Evolutionary conservation across 1,284 basidiomycete species (phyloP).

Genomic region (Trichosporon sp.): DNA sequence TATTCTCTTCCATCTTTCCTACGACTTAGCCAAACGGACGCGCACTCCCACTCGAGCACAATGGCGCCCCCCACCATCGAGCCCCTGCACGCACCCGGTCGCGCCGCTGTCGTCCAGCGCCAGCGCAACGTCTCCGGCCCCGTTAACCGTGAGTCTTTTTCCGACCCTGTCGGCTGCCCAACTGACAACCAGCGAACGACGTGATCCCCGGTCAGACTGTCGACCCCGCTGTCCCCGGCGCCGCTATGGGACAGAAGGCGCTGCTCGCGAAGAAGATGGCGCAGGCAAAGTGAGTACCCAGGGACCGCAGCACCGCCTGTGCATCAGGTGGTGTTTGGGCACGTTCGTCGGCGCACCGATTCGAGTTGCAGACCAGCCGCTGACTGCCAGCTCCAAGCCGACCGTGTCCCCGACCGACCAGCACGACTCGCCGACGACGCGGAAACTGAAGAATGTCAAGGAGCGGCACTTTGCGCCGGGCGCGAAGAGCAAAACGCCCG

Average conservation of each 20-base stretch:
- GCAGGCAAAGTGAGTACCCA: slow-evolving; percentile 64
- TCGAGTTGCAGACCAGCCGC: neutral
- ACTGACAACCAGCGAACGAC: slow-evolving; percentile 35
- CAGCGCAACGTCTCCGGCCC: slow-evolving; percentile 74
- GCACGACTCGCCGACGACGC: slow-evolving; percentile 82
- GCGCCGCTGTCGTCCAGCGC: slow-evolving; percentile 69
- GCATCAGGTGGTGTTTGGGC: neutral
- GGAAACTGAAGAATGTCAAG: slow-evolving; percentile 80
- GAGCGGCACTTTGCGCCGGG: slow-evolving; percentile 72
- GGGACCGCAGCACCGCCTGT: neutral
- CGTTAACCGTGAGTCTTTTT: slow-evolving; percentile 49
- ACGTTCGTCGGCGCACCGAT: neutral
- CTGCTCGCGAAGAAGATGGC: slow-evolving; percentile 82
- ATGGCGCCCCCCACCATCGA: slow-evolving; percentile 53
- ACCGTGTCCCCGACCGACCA: slow-evolving; percentile 88
- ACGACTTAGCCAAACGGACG: neutral
- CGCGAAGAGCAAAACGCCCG: neutral
- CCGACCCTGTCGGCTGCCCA: neutral
- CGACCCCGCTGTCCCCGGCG: slow-evolving; percentile 31
- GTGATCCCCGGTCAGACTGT: slow-evolving; percentile 45
- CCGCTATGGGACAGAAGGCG: slow-evolving; percentile 70
- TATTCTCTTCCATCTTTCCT: neutral
- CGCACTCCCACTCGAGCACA: neutral
- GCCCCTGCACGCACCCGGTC: slow-evolving; percentile 75
- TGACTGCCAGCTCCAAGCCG: slow-evolving; percentile 60